Evolutionary conservation across 148 eudicot species (phyloP).

Genomic region (Vaccinium myrtillus): DNA sequence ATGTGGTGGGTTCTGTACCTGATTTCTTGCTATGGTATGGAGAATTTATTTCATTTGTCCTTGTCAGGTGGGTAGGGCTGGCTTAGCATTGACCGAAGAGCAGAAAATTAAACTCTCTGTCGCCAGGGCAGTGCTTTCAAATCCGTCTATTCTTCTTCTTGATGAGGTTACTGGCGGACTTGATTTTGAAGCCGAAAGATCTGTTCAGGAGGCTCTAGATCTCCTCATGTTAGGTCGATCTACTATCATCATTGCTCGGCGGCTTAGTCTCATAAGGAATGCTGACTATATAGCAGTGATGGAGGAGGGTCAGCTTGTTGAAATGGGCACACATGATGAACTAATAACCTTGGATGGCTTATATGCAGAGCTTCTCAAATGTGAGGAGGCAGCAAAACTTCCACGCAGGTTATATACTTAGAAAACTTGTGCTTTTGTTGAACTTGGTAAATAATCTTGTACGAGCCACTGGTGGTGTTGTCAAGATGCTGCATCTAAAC

Average conservation of each 20-base stretch:
- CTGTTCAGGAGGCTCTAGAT: slow-evolving; percentile 92
- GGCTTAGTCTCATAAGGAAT: slow-evolving; percentile 84
- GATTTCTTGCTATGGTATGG: background rate
- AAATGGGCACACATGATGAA: slow-evolving; percentile 98
- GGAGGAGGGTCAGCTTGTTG: slow-evolving; percentile 99
- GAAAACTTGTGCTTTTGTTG: slow-evolving; percentile 12
- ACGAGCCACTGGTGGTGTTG: background rate
- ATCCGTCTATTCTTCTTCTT: slow-evolving; percentile 89
- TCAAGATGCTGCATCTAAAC: background rate
- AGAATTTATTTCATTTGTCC: slow-evolving; percentile 12
- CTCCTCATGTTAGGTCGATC: slow-evolving; percentile 94
- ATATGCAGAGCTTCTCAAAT: slow-evolving; percentile 92
- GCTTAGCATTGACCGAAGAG: slow-evolving; percentile 83
- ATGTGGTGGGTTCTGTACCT: background rate
- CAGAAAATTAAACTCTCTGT: slow-evolving; percentile 95
- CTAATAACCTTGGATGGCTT: slow-evolving; percentile 79
- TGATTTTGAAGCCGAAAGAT: slow-evolving; percentile 98
- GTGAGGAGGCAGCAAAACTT: slow-evolving; percentile 98
- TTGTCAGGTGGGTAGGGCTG: slow-evolving; percentile 87
- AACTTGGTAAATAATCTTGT: slow-evolving; percentile 3
- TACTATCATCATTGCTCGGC: slow-evolving; percentile 90
- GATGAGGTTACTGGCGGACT: slow-evolving; percentile 99
- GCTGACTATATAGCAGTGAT: slow-evolving; percentile 98
- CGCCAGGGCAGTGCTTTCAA: slow-evolving; percentile 92
- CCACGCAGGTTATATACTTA: slow-evolving; percentile 69